Evolutionary conservation across 2,329 filamentous ascomycete species (phyloP), one percentile per base, ranked within the genome.

Genomic region (Madurella mycetomatis): DNA sequence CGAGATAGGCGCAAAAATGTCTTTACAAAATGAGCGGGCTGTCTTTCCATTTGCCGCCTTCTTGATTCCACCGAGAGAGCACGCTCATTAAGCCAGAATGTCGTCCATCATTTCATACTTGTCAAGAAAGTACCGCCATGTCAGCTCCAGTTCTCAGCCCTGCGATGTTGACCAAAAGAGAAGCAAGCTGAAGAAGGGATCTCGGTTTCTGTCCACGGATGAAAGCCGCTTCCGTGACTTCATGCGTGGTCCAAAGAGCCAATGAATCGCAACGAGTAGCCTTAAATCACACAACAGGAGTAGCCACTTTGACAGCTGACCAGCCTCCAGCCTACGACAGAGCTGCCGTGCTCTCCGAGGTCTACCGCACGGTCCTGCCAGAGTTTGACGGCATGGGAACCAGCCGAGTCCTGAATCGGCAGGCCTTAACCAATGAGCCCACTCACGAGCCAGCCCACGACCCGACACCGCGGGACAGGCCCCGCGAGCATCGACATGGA

Each of bases 321-420:
- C 39, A 31, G 19, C 40, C 48, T 1, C 49, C 48, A 2, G 39
- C 34, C 5, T 48, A 60, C 34, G 58, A 60, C 54, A 30, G 58
- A 32, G 56, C 58, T 4, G 49, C 52, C 5, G 43, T 45, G 7
- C 52, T 60, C 4, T 56, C 53, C 4, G 56, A 60, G n/a, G 47
- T 51, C 1, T 60, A 60, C 40, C 53, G 47, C 5, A 39, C 56
- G 4, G 46, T 60, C 18, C 56, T 60, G 15, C 58, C 58, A 1
- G 48, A 60, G 19, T 43, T 49, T 19, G 43, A 52, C 9, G 5
- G 34, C 34, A 47, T 60, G 30, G 11, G 53, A 54, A 32, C 40
- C 42, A 31, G 34, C 19, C 8, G 40, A 53, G 15, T 18, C 42
- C 18, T 9, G 25, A 44, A 2, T 5, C 15, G 42, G 9, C 17